Evolutionary conservation across 331 rosid genomes (phyloP).

Genomic region (Acacia concinna): DNA sequence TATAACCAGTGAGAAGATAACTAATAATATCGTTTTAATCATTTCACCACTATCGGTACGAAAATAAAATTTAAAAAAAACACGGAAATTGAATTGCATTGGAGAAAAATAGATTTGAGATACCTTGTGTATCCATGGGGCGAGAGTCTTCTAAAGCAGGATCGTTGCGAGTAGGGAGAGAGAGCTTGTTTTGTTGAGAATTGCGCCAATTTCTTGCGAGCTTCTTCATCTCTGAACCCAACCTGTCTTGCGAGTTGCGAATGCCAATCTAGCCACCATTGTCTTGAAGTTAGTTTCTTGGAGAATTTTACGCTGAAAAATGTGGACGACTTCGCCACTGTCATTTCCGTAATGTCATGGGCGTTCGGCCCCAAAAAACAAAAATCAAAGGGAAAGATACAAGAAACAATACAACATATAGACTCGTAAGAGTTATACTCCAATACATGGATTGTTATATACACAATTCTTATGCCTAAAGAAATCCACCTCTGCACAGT

Average conservation of each 20-base stretch:
- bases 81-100: background rate
- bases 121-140: conserved; percentile 70
- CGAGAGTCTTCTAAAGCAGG: conserved; percentile 48
- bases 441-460: background rate
- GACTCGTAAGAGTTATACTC: background rate
- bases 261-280: background rate
- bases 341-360: background rate
- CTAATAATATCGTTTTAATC: background rate
- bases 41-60: background rate
- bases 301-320: background rate
- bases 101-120: conserved; percentile 15
- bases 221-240: conserved; percentile 47
- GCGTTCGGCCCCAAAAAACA: background rate
- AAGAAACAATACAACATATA: background rate
- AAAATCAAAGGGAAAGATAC: no score
- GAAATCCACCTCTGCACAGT: conserved; percentile 32
- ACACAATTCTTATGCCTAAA: background rate
- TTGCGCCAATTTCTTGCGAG: conserved; percentile 56
- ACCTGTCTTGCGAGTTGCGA: background rate
- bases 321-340: background rate
- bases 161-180: conserved; percentile 71
- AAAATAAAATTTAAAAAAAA: background rate
- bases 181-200: conserved; percentile 39
- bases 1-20: background rate
- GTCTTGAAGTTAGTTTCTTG: background rate